phyloP scores from a whole-genome alignment of 495 filamentous ascomycete species.

The Talaromyces wortmannii region DNA sequence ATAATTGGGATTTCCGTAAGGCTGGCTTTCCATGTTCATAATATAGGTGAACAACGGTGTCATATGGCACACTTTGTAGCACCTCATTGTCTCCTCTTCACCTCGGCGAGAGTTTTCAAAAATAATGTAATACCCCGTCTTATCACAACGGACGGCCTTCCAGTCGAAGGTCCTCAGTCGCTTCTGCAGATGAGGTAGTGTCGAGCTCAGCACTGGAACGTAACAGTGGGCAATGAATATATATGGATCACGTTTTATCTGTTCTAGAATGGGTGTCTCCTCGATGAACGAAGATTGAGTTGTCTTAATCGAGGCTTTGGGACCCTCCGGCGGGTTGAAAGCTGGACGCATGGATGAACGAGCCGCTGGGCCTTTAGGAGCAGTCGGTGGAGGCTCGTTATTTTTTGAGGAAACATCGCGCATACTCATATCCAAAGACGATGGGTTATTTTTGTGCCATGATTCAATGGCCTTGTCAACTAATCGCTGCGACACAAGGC shows the following conservation, averaged over 20 bases:
- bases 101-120: constrained; percentile 73
- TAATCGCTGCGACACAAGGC: constrained; percentile 66
- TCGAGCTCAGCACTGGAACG: constrained; percentile 81
- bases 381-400: constrained; percentile 68
- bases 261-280: constrained; percentile 51
- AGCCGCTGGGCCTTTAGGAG: constrained; percentile 80
- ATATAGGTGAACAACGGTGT: constrained; percentile 81
- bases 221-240: constrained; percentile 83
- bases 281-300: constrained; percentile 46
- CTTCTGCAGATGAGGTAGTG: constrained; percentile 79
- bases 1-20: constrained; percentile 60
- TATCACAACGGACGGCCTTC: constrained; percentile 73
- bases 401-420: constrained; percentile 23
- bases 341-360: constrained; percentile 39
- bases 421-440: constrained; percentile 9
- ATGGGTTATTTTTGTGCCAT: constrained; percentile 43
- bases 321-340: constrained; percentile 36
- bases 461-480: constrained; percentile 64
- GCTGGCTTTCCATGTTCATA: constrained; percentile 84
- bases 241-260: constrained; percentile 77
- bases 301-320: constrained; percentile 37
- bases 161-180: constrained; percentile 72
- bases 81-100: constrained; percentile 70
- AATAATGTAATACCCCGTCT: constrained; percentile 81
- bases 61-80: constrained; percentile 65